phyloP scores from a whole-genome alignment of 805 yeast genomes.

The Grigorovia transvaalensis region DNA sequence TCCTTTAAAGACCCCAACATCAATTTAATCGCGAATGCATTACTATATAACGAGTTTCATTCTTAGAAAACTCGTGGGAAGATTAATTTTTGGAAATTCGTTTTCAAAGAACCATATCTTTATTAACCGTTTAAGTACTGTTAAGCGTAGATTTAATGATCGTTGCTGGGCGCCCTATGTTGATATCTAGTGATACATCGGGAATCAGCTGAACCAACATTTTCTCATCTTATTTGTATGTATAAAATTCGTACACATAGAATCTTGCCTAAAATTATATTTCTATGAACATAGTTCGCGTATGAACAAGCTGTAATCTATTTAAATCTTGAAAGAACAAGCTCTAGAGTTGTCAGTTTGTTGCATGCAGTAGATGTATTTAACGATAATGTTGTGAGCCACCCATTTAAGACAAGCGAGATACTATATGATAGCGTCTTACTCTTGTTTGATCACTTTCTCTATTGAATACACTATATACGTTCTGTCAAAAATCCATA shows the following conservation, averaged over 20 bases:
- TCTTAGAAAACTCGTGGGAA: constrained; percentile 8
- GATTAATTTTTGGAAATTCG: constrained; percentile 3
- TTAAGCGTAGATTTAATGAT: constrained; percentile 27
- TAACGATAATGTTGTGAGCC: too few species aligned
- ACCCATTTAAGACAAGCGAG: too few species aligned
- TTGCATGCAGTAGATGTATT: too few species aligned
- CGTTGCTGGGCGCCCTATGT: constrained; percentile 36
- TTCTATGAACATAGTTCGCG: background rate
- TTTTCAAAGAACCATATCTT: background rate
- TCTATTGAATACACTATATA: too few species aligned
- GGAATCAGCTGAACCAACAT: constrained; percentile 35
- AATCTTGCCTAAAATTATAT: background rate
- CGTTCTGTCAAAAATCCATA: too few species aligned
- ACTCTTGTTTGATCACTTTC: too few species aligned
- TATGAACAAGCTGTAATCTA: too few species aligned
- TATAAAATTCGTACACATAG: too few species aligned
- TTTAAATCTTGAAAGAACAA: too few species aligned
- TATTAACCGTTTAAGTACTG: constrained; percentile 9
- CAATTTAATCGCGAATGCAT: constrained; percentile 19
- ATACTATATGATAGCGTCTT: too few species aligned
- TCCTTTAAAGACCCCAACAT: constrained; percentile 17
- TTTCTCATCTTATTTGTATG: background rate
- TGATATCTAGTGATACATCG: constrained; percentile 28
- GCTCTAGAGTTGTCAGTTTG: too few species aligned
- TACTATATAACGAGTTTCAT: constrained; percentile 6